phyloP scores from a whole-genome alignment of 108 stramenopile species.

The Craspedostauros australis region DNA sequence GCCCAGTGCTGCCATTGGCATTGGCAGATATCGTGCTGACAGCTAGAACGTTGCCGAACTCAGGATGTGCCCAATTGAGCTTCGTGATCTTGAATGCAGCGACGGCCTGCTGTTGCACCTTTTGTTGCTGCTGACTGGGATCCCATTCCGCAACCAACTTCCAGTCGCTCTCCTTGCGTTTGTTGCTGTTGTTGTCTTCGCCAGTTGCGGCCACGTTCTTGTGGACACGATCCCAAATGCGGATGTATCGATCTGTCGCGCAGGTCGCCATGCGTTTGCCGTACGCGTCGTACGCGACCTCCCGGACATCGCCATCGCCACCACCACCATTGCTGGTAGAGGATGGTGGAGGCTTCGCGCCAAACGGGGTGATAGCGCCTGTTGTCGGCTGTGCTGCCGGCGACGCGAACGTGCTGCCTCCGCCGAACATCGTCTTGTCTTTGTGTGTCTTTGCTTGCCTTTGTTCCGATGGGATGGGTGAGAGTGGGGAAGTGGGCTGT shows the following conservation, averaged over 20 bases:
- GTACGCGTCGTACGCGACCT: slow-evolving; percentile 86
- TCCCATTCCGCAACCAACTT: slow-evolving; percentile 72
- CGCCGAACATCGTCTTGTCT: no score
- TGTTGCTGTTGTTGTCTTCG: no score
- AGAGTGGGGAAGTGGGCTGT: no score
- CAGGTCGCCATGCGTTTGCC: slow-evolving; percentile 93
- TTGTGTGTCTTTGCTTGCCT: no score
- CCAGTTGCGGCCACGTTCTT: no score
- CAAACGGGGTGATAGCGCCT: no score
- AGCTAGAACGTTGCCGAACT: slow-evolving; percentile 93
- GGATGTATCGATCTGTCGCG: slow-evolving; percentile 79
- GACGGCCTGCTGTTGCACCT: no score
- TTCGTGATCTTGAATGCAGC: slow-evolving; percentile 76
- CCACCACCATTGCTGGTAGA: no score
- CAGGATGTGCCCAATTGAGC: slow-evolving; percentile 92
- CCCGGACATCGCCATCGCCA: slow-evolving; percentile 88
- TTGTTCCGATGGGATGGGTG: no score
- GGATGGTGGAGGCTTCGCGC: no score
- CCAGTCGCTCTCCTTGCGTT: slow-evolving; percentile 70
- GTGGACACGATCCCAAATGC: slow-evolving; percentile 82
- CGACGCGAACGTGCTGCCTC: no score
- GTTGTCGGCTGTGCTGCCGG: no score
- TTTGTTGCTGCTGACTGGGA: slow-evolving; percentile 71
- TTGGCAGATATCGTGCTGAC: slow-evolving; percentile 18
- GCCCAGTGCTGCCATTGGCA: neutral